These are phyloP conservation scores for Rhodosporidiobolus sp. DNA, from an alignment of 768 basidiomycete genomes.

Conservation along the genomic window DNA sequence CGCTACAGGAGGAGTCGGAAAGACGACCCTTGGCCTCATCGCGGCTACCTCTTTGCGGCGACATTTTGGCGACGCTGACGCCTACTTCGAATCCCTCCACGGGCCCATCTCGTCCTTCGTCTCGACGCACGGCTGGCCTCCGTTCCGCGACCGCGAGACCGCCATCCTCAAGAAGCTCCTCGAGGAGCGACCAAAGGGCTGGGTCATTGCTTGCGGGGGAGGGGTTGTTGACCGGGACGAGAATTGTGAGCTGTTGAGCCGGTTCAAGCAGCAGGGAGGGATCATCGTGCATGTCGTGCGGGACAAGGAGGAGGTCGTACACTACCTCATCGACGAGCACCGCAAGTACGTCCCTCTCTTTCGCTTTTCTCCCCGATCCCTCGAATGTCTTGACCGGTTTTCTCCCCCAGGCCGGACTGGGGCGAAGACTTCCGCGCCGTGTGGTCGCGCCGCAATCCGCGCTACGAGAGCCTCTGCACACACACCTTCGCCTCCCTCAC, in stretches of 20 bases:
- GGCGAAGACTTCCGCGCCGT: slow-evolving; percentile 39
- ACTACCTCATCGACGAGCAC: slow-evolving; percentile 41
- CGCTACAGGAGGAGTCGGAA: slow-evolving; percentile 57
- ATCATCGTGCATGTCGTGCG: slow-evolving; percentile 80
- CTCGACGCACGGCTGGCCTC: slow-evolving; percentile 68
- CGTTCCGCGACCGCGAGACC: slow-evolving; percentile 77
- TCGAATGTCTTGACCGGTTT: not conserved
- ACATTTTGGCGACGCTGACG: slow-evolving; percentile 77
- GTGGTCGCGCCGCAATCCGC: slow-evolving; percentile 38
- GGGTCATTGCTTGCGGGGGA: slow-evolving; percentile 85
- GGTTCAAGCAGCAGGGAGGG: slow-evolving; percentile 53
- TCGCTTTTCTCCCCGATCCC: not conserved
- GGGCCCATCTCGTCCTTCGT: slow-evolving; percentile 59
- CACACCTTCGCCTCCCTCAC: slow-evolving; percentile 43
- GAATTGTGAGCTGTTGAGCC: slow-evolving; percentile 67
- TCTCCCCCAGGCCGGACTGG: slow-evolving; percentile 26
- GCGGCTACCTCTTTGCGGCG: slow-evolving; percentile 71
- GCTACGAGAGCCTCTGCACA: slow-evolving; percentile 36
- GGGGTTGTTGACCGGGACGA: slow-evolving; percentile 86
- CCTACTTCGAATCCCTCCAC: slow-evolving; percentile 58
- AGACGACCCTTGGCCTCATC: slow-evolving; percentile 77
- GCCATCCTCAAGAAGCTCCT: slow-evolving; percentile 67
- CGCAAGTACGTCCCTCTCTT: slow-evolving; percentile 12
- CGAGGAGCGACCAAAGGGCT: slow-evolving; percentile 55
- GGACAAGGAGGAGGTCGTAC: slow-evolving; percentile 50